These are phyloP conservation scores for Amesomyces nigricolor DNA, from an alignment of 2,329 filamentous ascomycete genomes.

Conservation along the genomic window DNA sequence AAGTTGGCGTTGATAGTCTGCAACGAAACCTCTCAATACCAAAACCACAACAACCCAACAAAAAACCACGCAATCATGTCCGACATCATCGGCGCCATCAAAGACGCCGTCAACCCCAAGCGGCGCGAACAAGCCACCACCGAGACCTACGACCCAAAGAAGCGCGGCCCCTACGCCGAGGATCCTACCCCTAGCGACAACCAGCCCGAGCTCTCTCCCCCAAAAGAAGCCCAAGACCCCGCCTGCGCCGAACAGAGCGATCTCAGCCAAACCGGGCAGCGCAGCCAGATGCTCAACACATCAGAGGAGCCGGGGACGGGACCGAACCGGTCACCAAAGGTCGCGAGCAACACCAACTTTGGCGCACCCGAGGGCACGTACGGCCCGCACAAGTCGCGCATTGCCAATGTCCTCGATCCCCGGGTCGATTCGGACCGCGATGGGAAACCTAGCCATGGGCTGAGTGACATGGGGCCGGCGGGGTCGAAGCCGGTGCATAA, in stretches of 20 bases:
- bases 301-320: background rate
- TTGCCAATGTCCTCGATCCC: slow-evolving; percentile 15
- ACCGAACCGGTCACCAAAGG: background rate
- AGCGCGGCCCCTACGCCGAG: slow-evolving; percentile 22
- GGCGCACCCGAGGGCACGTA: slow-evolving; percentile 15
- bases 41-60: too few relatives aligned
- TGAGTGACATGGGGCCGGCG: slow-evolving; percentile 2
- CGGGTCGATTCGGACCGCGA: slow-evolving; percentile 5
- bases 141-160: slow-evolving; percentile 21
- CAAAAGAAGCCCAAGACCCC: background rate
- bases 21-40: too few relatives aligned
- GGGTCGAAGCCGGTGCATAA: slow-evolving; percentile 13
- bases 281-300: background rate
- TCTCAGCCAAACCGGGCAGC: slow-evolving; percentile 1
- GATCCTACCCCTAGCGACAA: background rate
- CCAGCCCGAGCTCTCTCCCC: slow-evolving; percentile 2
- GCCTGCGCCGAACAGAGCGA: slow-evolving; percentile 6
- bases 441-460: slow-evolving; percentile 1
- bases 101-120: slow-evolving; percentile 23
- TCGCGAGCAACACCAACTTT: slow-evolving; percentile 7
- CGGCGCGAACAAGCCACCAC: slow-evolving; percentile 23
- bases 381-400: slow-evolving; percentile 11
- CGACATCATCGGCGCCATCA: slow-evolving; percentile 22
- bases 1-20: too few relatives aligned
- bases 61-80: slow-evolving; percentile 19